These are phyloP conservation scores for Apiospora hydei DNA, from an alignment of 2,329 filamentous ascomycete species.

Conservation along the genomic window DNA sequence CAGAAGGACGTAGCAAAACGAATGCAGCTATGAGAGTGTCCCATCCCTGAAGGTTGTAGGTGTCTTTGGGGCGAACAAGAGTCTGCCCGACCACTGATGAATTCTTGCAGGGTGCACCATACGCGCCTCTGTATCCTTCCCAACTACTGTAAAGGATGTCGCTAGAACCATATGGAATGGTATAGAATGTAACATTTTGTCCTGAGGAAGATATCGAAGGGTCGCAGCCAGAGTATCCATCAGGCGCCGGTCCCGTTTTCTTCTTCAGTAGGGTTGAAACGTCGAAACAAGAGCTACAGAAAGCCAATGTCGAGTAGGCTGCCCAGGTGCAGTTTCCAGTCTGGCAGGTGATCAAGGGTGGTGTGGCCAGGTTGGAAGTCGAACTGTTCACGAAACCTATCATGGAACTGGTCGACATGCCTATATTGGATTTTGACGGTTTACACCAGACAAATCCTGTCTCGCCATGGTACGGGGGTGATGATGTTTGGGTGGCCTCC, in stretches of 20 bases:
- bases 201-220: too few relatives aligned
- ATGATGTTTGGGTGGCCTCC: not conserved
- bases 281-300: conserved; percentile 35
- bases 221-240: too few relatives aligned
- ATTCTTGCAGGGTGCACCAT: too few relatives aligned
- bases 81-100: not conserved
- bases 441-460: conserved; percentile 4
- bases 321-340: conserved; percentile 38
- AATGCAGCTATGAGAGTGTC: not conserved
- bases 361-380: not conserved
- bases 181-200: not conserved
- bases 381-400: conserved; percentile 31
- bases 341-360: conserved; percentile 30
- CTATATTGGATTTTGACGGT: not conserved
- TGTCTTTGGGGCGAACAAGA: not conserved
- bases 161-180: not conserved
- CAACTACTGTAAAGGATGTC: too few relatives aligned
- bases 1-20: not conserved
- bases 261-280: conserved; percentile 26
- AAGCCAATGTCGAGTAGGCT: conserved; percentile 30
- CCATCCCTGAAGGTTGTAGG: not conserved
- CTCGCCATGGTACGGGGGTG: conserved; percentile 16
- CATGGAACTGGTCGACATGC: conserved; percentile 23
- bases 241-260: too few relatives aligned
- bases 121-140: too few relatives aligned